A percentile compares a stretch with the other conserved stretches of the same genome.
Evolutionary conservation across 2,329 filamentous ascomycete species (phyloP).

Genomic region (Setomelanomma holmii): DNA sequence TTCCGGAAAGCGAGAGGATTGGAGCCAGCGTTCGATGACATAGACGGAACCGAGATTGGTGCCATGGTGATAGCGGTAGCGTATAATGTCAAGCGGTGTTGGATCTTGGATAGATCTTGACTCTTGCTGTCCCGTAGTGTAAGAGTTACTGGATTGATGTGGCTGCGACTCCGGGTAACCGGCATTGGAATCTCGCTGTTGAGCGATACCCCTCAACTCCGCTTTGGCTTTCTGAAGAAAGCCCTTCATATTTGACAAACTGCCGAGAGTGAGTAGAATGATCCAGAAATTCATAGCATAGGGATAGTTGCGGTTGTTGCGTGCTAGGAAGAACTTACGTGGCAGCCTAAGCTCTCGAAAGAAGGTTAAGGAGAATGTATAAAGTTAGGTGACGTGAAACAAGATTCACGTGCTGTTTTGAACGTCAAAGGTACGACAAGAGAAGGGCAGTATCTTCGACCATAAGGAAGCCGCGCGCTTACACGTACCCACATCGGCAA

Average conservation of each 20-base stretch:
- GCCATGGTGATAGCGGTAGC: slow-evolving; percentile 67
- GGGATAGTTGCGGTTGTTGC: slow-evolving; percentile 3
- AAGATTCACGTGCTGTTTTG: neutral
- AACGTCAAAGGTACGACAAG: no score
- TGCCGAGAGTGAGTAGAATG: slow-evolving; percentile 13
- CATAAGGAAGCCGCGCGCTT: neutral
- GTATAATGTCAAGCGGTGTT: slow-evolving; percentile 52
- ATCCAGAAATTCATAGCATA: slow-evolving; percentile 5
- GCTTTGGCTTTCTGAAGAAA: slow-evolving; percentile 39
- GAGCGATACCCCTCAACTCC: slow-evolving; percentile 23
- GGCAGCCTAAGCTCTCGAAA: no score
- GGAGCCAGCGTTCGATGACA: slow-evolving; percentile 67
- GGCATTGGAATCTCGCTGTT: slow-evolving; percentile 5
- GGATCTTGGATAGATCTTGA: slow-evolving; percentile 47
- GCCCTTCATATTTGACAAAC: slow-evolving; percentile 29
- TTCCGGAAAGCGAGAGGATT: slow-evolving; percentile 57
- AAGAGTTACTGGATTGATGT: slow-evolving; percentile 1
- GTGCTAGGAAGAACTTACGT: neutral
- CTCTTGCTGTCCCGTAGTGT: slow-evolving; percentile 10
- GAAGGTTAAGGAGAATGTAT: neutral
- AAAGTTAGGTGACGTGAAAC: neutral
- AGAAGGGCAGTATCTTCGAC: slow-evolving; percentile 3
- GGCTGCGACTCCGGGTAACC: neutral
- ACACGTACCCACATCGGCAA: neutral
- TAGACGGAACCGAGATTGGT: slow-evolving; percentile 66